phyloP scores from a whole-genome alignment of 1,139 yeast species.

The Geotrichum candidum region DNA sequence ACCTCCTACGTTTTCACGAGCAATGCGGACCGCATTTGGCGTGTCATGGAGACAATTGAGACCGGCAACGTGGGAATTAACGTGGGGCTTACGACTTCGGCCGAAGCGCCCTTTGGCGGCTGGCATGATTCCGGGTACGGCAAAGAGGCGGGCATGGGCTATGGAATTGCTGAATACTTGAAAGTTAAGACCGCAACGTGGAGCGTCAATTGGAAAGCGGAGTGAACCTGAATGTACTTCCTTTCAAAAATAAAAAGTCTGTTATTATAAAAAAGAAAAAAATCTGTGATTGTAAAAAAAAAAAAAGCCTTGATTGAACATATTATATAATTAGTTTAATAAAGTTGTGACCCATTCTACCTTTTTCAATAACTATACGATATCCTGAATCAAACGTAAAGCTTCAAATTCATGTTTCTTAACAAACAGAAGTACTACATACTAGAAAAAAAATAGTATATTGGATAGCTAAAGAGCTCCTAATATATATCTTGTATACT shows the following conservation, averaged over 20 bases:
- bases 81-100: slow-evolving; percentile 54
- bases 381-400: no score
- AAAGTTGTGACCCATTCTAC: no score
- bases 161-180: slow-evolving; percentile 57
- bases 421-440: no score
- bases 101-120: slow-evolving; percentile 61
- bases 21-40: slow-evolving; percentile 51
- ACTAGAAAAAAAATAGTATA: no score
- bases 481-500: no score
- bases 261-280: background rate
- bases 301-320: no score
- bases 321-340: no score
- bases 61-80: slow-evolving; percentile 61
- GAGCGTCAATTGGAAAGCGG: slow-evolving; percentile 16
- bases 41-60: slow-evolving; percentile 52
- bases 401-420: no score
- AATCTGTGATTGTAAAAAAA: background rate
- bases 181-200: slow-evolving; percentile 47
- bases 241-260: background rate
- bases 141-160: slow-evolving; percentile 52
- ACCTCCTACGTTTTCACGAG: slow-evolving; percentile 64
- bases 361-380: no score
- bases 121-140: slow-evolving; percentile 60
- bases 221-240: background rate
- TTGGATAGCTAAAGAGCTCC: no score